Percentiles rank a stretch among this genome's conserved stretches.
Evolutionary conservation across 352 stramenopile species (phyloP).

Genomic region (Discostella stelligera): DNA sequence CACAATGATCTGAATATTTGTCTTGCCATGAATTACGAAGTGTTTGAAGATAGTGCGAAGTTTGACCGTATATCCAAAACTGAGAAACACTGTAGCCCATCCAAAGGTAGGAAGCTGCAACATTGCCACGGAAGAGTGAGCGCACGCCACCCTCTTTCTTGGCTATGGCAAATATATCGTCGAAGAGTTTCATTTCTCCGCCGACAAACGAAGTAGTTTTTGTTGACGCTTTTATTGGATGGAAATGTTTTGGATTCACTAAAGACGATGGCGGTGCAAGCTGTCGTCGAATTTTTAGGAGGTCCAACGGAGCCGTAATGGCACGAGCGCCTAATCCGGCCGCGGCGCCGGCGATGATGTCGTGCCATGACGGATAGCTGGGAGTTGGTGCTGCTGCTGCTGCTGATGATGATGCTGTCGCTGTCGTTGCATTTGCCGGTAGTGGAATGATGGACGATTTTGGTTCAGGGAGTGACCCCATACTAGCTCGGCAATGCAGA

Average conservation of each 20-base stretch:
- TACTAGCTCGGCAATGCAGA: background rate
- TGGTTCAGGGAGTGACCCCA: background rate
- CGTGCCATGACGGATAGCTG: constrained; percentile 69
- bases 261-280: constrained; percentile 35
- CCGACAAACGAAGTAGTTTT: background rate
- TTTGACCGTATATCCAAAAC: constrained; percentile 69
- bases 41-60: constrained; percentile 17
- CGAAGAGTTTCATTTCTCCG: constrained; percentile 41
- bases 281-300: constrained; percentile 76
- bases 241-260: background rate
- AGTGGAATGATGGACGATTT: too few relatives aligned
- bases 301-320: constrained; percentile 69
- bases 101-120: constrained; percentile 78
- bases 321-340: constrained; percentile 64
- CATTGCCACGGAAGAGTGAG: constrained; percentile 73
- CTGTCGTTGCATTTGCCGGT: background rate
- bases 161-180: constrained; percentile 42
- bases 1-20: background rate
- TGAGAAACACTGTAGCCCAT: constrained; percentile 74
- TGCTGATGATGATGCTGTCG: background rate
- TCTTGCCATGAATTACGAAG: constrained; percentile 8
- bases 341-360: constrained; percentile 57
- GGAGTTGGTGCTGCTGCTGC: too few relatives aligned
- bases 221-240: background rate
- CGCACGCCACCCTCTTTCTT: constrained; percentile 60